phyloP scores from a whole-genome alignment of 192 early-diverging fungal species.

The Entomortierella parvispora region DNA sequence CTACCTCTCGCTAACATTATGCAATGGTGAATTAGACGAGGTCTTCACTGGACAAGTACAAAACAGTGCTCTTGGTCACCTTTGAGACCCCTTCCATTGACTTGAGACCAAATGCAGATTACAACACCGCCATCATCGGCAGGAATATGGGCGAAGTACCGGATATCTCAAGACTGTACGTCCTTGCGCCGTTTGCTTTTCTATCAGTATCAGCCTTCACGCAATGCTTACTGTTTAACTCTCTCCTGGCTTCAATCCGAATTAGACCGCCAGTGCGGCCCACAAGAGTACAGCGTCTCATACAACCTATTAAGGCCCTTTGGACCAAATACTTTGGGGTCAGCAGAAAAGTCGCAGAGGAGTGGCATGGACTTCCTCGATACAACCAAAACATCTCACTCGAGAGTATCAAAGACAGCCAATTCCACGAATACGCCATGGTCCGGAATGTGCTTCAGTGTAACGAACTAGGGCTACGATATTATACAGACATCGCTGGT shows the following conservation, averaged over 20 bases:
- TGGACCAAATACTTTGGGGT: constrained; percentile 42
- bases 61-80: constrained; percentile 60
- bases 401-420: constrained; percentile 37
- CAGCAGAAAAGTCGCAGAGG: constrained; percentile 28
- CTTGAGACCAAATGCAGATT: constrained; percentile 72
- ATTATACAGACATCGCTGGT: constrained; percentile 77
- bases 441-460: constrained; percentile 70
- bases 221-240: too few species aligned
- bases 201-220: too few species aligned
- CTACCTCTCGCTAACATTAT: neutral
- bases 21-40: constrained; percentile 47
- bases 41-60: constrained; percentile 68
- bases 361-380: constrained; percentile 72
- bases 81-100: constrained; percentile 64
- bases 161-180: constrained; percentile 37
- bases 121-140: constrained; percentile 50
- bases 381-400: constrained; percentile 57
- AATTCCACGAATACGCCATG: constrained; percentile 72
- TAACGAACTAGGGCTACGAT: constrained; percentile 62
- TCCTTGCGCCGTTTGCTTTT: too few species aligned
- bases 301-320: constrained; percentile 3
- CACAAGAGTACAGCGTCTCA: constrained; percentile 4
- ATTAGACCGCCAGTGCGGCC: constrained; percentile 21
- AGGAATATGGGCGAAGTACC: constrained; percentile 33
- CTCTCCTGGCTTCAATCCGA: too few species aligned